Evolutionary conservation across 2,329 filamentous ascomycete genomes (phyloP), one percentile per base, ranked within the genome.

Genomic region (Alternaria dauci): DNA sequence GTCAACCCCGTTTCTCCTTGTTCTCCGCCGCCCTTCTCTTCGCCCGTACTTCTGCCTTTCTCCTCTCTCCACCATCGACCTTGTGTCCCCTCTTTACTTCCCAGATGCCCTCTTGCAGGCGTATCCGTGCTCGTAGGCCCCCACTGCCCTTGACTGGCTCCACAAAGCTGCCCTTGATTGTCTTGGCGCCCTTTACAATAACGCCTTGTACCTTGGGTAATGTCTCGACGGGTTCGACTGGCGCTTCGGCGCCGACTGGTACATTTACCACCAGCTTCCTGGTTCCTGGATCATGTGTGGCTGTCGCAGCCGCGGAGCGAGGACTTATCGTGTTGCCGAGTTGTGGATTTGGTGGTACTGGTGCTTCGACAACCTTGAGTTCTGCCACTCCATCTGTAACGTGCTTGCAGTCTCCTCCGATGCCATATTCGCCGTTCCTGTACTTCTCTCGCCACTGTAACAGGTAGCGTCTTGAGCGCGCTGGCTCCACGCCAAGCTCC

Each of bases 1-100:
- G 12, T 32, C 65, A 76, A 76, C 65, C 72, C 70, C 55, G 82
- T 83, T 85, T 85, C 66, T 92, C 92, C 79, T 89, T 91, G 68
- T 92, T 89, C 82, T 94, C 91, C 36, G 89, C 89, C 52, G 91
- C 88, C 67, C 90, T 87, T 81, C 88, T 90, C 89, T 96, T 97
- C 71, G 94, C 93, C 71, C 92, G 86, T 53, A 97, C 89, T 82
- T 96, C 90, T 16, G 91, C 91, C 78, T 87, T 89, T 80, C 95
- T 88, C 78, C 95, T 89, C 85, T 99, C 95, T 84, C 95, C 95
- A 75, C 95, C 95, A 80, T 98, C 94, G 68, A 99, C 89, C 89
- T 98, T 98, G 74, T 88, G 88, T 28, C 95, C 94, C 72, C 89
- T 86, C 76, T 86, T 89, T 72, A 93, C 85, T 83, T 98, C 94